These are phyloP conservation scores for Capsella rubella DNA, from an alignment of 441 rosid species.

Conservation along the genomic window DNA sequence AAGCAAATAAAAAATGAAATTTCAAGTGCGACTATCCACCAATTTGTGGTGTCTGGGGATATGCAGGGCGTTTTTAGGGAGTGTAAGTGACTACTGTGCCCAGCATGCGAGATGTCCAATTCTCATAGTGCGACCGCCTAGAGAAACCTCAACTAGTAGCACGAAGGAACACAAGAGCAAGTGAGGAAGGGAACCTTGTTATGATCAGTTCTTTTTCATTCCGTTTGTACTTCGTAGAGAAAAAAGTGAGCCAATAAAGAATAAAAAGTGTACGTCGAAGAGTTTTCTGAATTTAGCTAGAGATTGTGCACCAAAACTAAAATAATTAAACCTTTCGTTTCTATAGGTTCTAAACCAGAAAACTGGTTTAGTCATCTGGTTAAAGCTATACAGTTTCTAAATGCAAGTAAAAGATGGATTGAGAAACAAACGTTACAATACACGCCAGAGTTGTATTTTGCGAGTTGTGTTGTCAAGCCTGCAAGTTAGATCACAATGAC, in stretches of 20 bases:
- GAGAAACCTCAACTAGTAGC: conserved; percentile 40
- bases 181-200: conserved; percentile 1
- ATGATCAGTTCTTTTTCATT: background rate
- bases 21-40: background rate
- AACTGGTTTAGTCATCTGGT: conserved; percentile 30
- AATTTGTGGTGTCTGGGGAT: conserved; percentile 1
- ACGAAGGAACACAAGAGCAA: conserved; percentile 23
- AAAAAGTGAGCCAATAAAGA: background rate
- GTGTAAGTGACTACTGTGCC: conserved; percentile 82
- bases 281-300: background rate
- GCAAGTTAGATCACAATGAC: conserved; percentile 17
- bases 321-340: conserved; percentile 1
- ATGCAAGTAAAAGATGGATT: conserved; percentile 26
- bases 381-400: conserved; percentile 41
- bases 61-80: conserved; percentile 71
- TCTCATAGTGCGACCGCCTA: conserved; percentile 69
- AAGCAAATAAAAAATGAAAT: background rate
- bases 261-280: background rate
- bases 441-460: conserved; percentile 17
- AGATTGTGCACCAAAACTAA: background rate
- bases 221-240: background rate
- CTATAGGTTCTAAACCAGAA: conserved; percentile 26
- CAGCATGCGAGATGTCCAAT: conserved; percentile 74
- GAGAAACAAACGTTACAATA: conserved; percentile 27
- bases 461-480: conserved; percentile 25